Base-by-base conservation (phyloP, 257 asterid genomes). In the Nicotiana benthamiana region DNA sequence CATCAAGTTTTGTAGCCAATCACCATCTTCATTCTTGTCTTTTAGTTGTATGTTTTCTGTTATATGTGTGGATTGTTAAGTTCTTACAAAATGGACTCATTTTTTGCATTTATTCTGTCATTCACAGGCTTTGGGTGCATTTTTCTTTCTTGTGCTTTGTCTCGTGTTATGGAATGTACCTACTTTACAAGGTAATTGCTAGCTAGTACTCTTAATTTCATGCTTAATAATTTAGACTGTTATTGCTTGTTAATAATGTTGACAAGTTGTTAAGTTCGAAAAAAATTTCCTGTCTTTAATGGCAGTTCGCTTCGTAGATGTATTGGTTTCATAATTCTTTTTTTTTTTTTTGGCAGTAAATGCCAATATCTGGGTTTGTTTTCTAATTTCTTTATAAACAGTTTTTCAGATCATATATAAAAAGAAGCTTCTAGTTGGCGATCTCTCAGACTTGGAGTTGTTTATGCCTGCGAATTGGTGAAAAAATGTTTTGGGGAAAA, bases 51-150 rank as follows among this genome's bases (percentile, higher is more conserved):
- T 46, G 59, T 32, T 22, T 13, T 61, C 66, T 24, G 46, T 72
- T 53, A 20, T 57, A 15, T 62, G 68, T 6, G 17, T 34, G 20
- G 10, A 24, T 67, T 43, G 54, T 65, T 72, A 68, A 53, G 53
- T 67, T 40, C 53, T 81, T 34, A 57, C 22, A 27, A 77, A 52
- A 28, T 60, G 53, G 56, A 75, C 52, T 79, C n/a, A 64, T 63
- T 20, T 26, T 53, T 79, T 27, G 53, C 75, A 70, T 26, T 76
- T 79, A 36, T 75, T 63, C n/a, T 80, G 59, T 61, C 77, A 63
- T 86, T 86, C 80, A 34, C 97, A 95, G 99, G 97, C 97, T 95
- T 79, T 95, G 99, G 99, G 98, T 93, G 80, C 99, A 95, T 86
- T 90, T 93, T 68, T 82, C 87, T 5, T 90, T 97, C 93, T 83